Evolutionary conservation across 768 basidiomycete genomes (phyloP), one percentile per base, ranked within the genome.

Genomic region (Lactarius sanguifluus): DNA sequence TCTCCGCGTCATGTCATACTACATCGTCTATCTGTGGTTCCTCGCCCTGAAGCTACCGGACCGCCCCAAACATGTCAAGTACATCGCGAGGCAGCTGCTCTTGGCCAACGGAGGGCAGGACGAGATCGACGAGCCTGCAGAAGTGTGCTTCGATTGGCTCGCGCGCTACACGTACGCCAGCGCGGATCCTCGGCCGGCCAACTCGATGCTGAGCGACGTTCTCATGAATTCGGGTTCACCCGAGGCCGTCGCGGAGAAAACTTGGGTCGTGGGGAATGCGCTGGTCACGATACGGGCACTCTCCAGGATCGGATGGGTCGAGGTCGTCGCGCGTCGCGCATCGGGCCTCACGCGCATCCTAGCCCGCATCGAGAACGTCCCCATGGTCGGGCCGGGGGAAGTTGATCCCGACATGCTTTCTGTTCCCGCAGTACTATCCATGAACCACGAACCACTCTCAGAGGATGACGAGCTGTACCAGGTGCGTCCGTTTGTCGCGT

Each of bases 81-180:
- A 90, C 77, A 94, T 99, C 74, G 89, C 90, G 0, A 83, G 90
- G 10, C 91, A 94, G 70, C 83, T 99, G 1, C 80, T 96, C 10
- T 81, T 94, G 30, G 94, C 94, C 16, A 94, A 94, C 77, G 90
- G 91, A 66, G 88, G 85, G 16, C 85, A 84, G 61, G 78, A 79
- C 2, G 82, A 85, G 47, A 80, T 96, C 6, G 97, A 98, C 75
- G 93, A 92, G 66, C 88, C 90, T 32, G 92, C 95, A 0, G 94
- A 98, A 74, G 96, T 98, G 41, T 96, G 94, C 77, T 96, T 98
- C 73, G 97, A 99, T 75, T 98, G 96, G 94, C 82, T 99, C 20
- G 90, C 94, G 12, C 83, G 97, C 20, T 97, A 97, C 74, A 90
- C 96, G 0, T 98, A 96, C 72, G 94, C 89, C 16, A 94, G 90